Percentiles rank a stretch among this genome's conserved stretches.
Conservation (phyloP, 306 rosid genomes). For the Carpinus viminea region DNA sequence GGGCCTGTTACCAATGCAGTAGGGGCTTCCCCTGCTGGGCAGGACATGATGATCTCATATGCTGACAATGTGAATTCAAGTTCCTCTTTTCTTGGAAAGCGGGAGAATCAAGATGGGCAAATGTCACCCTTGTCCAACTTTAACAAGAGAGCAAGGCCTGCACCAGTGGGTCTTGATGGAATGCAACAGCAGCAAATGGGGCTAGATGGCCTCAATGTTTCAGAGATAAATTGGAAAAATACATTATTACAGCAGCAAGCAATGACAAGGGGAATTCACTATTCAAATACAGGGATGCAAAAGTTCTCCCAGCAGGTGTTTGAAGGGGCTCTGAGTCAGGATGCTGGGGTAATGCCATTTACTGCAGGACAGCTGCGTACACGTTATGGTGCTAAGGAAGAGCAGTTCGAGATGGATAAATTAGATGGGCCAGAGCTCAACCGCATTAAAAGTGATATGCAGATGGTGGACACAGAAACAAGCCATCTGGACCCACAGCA, state of each 20-base stretch:
- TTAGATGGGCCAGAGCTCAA: slow-evolving; percentile 61
- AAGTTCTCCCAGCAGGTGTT: slow-evolving; percentile 71
- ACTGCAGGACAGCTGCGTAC: slow-evolving; percentile 62
- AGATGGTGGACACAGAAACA: slow-evolving; percentile 56
- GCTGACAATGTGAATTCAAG: slow-evolving; percentile 54
- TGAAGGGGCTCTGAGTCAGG: slow-evolving; percentile 77
- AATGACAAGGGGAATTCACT: slow-evolving; percentile 69
- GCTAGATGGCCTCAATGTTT: slow-evolving; percentile 61
- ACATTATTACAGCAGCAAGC: slow-evolving; percentile 64
- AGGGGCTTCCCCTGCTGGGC: slow-evolving; percentile 65
- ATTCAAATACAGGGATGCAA: slow-evolving; percentile 54
- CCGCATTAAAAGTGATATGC: slow-evolving; percentile 58
- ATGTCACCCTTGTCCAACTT: slow-evolving; percentile 61
- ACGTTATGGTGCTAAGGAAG: slow-evolving; percentile 76
- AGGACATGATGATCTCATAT: slow-evolving; percentile 61
- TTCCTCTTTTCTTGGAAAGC: slow-evolving; percentile 59
- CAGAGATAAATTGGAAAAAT: slow-evolving; percentile 82
- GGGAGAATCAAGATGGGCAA: slow-evolving; percentile 83
- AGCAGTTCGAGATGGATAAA: slow-evolving; percentile 75
- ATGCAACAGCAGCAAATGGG: slow-evolving; percentile 65
- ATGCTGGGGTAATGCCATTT: slow-evolving; percentile 50
- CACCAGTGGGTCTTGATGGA: slow-evolving; percentile 59
- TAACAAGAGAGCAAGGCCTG: slow-evolving; percentile 66
- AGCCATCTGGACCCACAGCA: slow-evolving; percentile 74
- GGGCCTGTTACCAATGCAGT: slow-evolving; percentile 51